Evolutionary conservation across 768 basidiomycete species (phyloP).

Genomic region (Kwoniella sp.): DNA sequence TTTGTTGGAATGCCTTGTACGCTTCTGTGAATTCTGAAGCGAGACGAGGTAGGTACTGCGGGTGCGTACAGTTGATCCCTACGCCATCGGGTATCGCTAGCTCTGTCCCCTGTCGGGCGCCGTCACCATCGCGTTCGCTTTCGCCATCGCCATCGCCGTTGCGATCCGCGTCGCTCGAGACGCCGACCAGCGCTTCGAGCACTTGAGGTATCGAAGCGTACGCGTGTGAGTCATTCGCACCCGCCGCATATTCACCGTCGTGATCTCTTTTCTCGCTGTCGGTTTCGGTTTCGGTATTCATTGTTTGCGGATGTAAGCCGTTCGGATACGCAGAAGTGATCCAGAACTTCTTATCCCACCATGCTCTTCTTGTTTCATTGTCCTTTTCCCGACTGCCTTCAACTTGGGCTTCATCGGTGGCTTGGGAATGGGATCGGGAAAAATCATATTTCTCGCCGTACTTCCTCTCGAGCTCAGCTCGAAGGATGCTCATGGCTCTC

Average conservation of each 20-base stretch:
- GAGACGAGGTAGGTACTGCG: constrained; percentile 59
- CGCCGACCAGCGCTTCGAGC: constrained; percentile 13
- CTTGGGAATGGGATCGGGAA: too few relatives aligned
- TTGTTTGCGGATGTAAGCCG: constrained; percentile 29
- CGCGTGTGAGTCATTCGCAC: not conserved
- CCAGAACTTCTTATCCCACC: constrained; percentile 71
- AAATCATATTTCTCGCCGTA: too few relatives aligned
- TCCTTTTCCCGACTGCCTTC: not conserved
- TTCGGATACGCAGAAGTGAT: constrained; percentile 67
- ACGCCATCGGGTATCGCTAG: constrained; percentile 61
- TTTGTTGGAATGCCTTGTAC: not conserved
- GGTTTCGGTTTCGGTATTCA: too few relatives aligned
- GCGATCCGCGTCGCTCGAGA: not conserved
- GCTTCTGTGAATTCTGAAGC: constrained; percentile 57
- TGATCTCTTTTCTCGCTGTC: too few relatives aligned
- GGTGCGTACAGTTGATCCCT: constrained; percentile 74
- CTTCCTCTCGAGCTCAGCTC: constrained; percentile 27
- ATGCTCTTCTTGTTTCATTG: constrained; percentile 2
- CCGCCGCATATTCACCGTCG: too few relatives aligned
- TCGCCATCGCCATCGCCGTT: not conserved
- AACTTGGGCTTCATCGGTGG: too few relatives aligned
- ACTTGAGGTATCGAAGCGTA: constrained; percentile 19
- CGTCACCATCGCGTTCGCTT: not conserved
- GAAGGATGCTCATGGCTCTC: constrained; percentile 62
- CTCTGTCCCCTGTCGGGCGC: constrained; percentile 22